These are phyloP conservation scores for Gastrolobium bilobum DNA, from an alignment of 306 rosid genomes.

Conservation along the genomic window DNA sequence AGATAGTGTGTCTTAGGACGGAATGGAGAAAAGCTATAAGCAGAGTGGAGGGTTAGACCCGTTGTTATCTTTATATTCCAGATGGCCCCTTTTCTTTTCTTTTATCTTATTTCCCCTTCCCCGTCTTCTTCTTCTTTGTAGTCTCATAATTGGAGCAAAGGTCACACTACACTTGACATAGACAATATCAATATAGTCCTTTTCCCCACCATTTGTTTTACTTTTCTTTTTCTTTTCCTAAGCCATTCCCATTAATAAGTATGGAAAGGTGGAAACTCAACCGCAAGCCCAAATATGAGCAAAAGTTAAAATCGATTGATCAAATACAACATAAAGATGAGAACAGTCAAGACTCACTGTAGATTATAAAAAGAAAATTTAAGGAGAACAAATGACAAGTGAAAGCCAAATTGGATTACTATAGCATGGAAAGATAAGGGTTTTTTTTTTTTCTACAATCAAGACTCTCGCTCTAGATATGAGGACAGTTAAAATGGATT, in stretches of 20 bases:
- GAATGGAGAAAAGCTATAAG: no score
- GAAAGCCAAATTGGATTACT: constrained; percentile 17
- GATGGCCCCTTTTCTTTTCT: no score
- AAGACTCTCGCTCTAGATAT: no score
- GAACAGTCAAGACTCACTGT: background rate
- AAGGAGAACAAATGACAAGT: constrained; percentile 14
- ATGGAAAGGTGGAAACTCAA: constrained; percentile 38
- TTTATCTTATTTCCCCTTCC: no score
- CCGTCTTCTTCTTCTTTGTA: background rate
- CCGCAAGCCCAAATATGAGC: constrained; percentile 19
- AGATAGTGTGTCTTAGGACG: no score
- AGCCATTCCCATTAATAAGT: constrained; percentile 6
- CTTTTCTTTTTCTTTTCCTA: constrained; percentile 2
- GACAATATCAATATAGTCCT: constrained; percentile 8
- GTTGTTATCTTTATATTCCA: no score
- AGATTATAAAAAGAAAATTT: constrained; percentile 1
- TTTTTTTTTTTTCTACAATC: background rate
- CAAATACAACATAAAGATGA: constrained; percentile 21
- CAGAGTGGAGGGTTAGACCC: no score
- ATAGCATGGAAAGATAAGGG: constrained; percentile 11
- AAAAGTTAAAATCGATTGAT: constrained; percentile 12
- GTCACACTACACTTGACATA: constrained; percentile 30
- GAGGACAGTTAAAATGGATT: no score
- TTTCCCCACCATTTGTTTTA: constrained; percentile 11
- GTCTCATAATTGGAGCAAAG: constrained; percentile 40